Percentiles rank a stretch among this genome's conserved stretches.
These are phyloP conservation scores for Juncus inflexus DNA, from an alignment of 176 grass and related monocot genomes.

Conservation along the genomic window DNA sequence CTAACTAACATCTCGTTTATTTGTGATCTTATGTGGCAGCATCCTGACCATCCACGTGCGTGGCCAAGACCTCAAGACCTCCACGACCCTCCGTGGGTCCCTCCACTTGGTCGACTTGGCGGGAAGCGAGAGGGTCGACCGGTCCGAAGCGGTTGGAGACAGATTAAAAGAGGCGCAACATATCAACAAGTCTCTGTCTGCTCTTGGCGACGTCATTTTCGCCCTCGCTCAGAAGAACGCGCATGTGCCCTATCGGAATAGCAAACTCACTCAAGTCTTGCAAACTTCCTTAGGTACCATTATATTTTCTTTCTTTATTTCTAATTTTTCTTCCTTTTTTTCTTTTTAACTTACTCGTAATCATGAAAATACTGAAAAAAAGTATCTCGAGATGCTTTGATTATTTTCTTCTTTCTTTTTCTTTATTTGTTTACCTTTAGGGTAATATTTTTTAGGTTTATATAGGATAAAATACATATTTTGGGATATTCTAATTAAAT, in stretches of 20 bases:
- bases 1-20: conserved; percentile 13
- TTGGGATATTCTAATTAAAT: too few species aligned
- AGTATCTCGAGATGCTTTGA: too few species aligned
- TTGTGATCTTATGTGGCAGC: conserved; percentile 36
- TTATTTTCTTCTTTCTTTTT: too few species aligned
- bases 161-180: conserved; percentile 89
- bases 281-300: conserved; percentile 70
- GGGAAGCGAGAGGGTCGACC: conserved; percentile 77
- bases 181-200: conserved; percentile 81
- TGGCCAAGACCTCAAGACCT: conserved; percentile 55
- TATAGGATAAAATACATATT: too few species aligned
- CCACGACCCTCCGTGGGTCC: conserved; percentile 46
- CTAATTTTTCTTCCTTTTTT: conserved; percentile 16
- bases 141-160: conserved; percentile 67
- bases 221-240: conserved; percentile 63
- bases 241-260: conserved; percentile 81
- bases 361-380: too few species aligned
- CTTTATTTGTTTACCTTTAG: too few species aligned
- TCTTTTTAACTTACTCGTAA: too few species aligned
- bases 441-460: too few species aligned
- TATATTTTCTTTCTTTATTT: conserved; percentile 7
- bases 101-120: conserved; percentile 91
- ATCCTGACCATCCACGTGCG: conserved; percentile 70
- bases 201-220: conserved; percentile 86
- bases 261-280: conserved; percentile 90